Conservation (phyloP, 768 basidiomycete genomes). For the Imleria badia region DNA sequence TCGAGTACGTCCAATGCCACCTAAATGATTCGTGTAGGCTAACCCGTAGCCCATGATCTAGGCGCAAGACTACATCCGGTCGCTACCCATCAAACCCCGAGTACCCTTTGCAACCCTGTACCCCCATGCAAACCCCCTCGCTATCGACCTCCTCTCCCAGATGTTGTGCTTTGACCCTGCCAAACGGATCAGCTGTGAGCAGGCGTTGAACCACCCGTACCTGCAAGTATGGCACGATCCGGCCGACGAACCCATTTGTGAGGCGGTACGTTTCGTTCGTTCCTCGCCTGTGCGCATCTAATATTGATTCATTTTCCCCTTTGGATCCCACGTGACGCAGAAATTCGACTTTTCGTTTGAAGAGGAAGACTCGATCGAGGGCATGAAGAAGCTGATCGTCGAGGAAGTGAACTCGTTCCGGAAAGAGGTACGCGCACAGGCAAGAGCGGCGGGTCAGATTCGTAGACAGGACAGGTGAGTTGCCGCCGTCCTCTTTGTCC, state of each 20-base stretch:
- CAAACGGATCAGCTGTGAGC: constrained; percentile 93
- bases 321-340: constrained; percentile 21
- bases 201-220: constrained; percentile 94
- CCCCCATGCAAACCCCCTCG: constrained; percentile 91
- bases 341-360: constrained; percentile 97
- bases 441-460: constrained; percentile 67
- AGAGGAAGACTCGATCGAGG: constrained; percentile 93
- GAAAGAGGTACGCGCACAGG: constrained; percentile 83
- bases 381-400: constrained; percentile 95
- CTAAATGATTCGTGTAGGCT: neutral
- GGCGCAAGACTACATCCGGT: constrained; percentile 98
- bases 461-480: constrained; percentile 73
- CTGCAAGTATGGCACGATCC: constrained; percentile 98
- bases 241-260: constrained; percentile 87
- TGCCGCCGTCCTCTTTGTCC: neutral
- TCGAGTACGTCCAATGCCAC: constrained; percentile 51
- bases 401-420: constrained; percentile 91
- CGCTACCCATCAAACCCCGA: constrained; percentile 93
- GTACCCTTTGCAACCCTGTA: constrained; percentile 91
- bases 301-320: neutral
- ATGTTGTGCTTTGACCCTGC: constrained; percentile 96
- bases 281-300: neutral
- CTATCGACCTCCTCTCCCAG: constrained; percentile 88
- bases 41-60: constrained; percentile 31
- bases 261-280: constrained; percentile 48